Conservation (phyloP, 257 asterid species). For the Nicotiana sylvestris region DNA sequence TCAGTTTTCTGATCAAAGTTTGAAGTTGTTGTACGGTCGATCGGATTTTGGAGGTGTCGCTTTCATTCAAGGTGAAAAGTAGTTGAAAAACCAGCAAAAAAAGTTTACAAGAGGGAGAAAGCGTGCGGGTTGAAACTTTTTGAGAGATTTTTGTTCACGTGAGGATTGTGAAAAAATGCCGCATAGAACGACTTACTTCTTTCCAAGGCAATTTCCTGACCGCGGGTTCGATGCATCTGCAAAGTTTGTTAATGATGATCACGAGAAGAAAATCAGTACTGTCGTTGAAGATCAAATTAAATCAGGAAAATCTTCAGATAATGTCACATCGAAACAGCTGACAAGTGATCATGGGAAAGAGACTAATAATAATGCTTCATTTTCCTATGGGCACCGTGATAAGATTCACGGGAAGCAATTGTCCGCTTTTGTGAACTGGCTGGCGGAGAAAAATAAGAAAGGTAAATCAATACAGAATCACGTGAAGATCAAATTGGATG, state of each 20-base stretch:
- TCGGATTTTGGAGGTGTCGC: constrained; percentile 4
- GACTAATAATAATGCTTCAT: neutral
- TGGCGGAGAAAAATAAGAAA: constrained; percentile 51
- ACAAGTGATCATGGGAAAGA: constrained; percentile 1
- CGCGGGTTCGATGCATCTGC: constrained; percentile 32
- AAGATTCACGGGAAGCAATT: constrained; percentile 70
- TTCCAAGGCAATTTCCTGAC: constrained; percentile 84
- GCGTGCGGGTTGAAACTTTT: constrained; percentile 7
- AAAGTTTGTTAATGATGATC: constrained; percentile 53
- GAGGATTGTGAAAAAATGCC: constrained; percentile 61
- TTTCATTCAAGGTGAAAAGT: constrained; percentile 3
- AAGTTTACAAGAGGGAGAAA: neutral
- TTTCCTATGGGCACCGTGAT: constrained; percentile 25
- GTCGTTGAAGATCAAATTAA: constrained; percentile 16
- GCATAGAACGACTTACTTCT: constrained; percentile 84
- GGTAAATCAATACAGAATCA: constrained; percentile 36
- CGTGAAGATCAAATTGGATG: constrained; percentile 41
- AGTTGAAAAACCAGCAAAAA: constrained; percentile 8
- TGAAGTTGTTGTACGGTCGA: neutral
- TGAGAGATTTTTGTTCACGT: constrained; percentile 32
- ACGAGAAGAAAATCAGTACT: constrained; percentile 54
- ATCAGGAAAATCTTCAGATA: constrained; percentile 7
- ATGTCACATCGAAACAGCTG: constrained; percentile 8
- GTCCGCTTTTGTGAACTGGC: constrained; percentile 55
- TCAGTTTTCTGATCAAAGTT: neutral